Conservation (phyloP, 495 filamentous ascomycete genomes). For the Penicillium roqueforti region DNA sequence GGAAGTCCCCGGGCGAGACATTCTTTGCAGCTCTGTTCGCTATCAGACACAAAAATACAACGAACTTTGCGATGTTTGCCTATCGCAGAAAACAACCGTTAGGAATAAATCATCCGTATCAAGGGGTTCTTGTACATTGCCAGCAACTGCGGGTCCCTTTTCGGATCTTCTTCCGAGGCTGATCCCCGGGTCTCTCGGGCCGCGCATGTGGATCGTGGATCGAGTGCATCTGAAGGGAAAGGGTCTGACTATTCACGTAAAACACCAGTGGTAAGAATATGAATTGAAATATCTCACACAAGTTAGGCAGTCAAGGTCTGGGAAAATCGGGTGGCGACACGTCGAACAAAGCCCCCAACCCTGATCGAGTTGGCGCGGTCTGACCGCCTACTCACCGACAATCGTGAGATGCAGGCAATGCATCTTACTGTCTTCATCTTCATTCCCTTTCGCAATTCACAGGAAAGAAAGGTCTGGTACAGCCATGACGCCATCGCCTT, state of each 20-base stretch:
- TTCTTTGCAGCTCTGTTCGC: constrained; percentile 38
- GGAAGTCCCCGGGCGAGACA: constrained; percentile 43
- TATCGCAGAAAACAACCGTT: constrained; percentile 2
- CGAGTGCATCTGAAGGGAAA: background rate
- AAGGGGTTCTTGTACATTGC: constrained; percentile 43
- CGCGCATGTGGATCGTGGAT: background rate
- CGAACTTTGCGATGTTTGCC: constrained; percentile 22
- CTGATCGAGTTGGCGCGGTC: background rate
- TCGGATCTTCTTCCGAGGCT: constrained; percentile 44
- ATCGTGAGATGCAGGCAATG: background rate
- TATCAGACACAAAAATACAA: constrained; percentile 13
- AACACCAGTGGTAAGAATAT: background rate
- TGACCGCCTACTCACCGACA: background rate
- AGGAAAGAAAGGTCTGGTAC: background rate
- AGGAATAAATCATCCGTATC: background rate
- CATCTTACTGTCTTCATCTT: background rate
- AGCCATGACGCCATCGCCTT: constrained; percentile 10
- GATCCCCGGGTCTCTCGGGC: background rate
- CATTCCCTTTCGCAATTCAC: background rate
- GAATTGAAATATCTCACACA: background rate
- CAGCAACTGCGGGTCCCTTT: constrained; percentile 55
- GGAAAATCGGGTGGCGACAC: background rate
- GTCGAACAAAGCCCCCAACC: background rate
- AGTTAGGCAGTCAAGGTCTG: background rate
- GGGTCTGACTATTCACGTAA: background rate